Base-by-base conservation (phyloP, 2,329 filamentous ascomycete genomes). In the Beauveria sp. region DNA sequence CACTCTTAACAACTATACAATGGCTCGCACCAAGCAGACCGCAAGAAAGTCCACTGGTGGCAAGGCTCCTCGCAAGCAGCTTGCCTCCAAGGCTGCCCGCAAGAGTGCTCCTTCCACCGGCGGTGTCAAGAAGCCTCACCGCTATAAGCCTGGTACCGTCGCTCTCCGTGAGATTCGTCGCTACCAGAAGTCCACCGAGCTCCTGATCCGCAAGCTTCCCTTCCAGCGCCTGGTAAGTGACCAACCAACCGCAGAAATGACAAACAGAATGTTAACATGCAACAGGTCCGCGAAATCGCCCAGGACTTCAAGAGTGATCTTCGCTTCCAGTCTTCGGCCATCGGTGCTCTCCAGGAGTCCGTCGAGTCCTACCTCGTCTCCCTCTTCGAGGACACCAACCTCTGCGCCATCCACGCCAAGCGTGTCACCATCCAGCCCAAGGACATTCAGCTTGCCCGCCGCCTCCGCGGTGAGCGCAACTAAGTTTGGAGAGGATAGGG, bases 301-400 rank as follows among this genome's bases (percentile, higher is more conserved):
- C 89, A 96, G 77, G 90, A 96, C 80, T 92, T 96, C 84, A 96
- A 96, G 82, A 92, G 90, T 70, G 90, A 96, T 68, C 89, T 96
- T 65, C 90, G 92, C 75, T 99, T 97, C 91, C 94, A 99, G 84
- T 96, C 91, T 26, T 96, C 93, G 52, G 94, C 94, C 76, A 97
- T 99, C 75, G 90, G 91, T 73, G 94, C 94, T 67, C 88, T 99
- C 46, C 93, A 99, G 82, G 94, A 99, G 84, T 96, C 94, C 60
- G 92, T 96, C 67, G 94, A 99, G 84, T 96, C 94, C 2, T 97
- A 97, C 81, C 89, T 99, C 72, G 92, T 97, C 79, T 96, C 92
- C 50, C 88, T 97, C 67, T 97, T 97, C 71, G 92, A 97, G 63
- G 73, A 76, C 57, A 73, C 74, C 41, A 97, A 97, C 77, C 83